These are phyloP conservation scores for Backusella psychrophila DNA, from an alignment of 192 early-diverging fungal species.

Conservation along the genomic window DNA sequence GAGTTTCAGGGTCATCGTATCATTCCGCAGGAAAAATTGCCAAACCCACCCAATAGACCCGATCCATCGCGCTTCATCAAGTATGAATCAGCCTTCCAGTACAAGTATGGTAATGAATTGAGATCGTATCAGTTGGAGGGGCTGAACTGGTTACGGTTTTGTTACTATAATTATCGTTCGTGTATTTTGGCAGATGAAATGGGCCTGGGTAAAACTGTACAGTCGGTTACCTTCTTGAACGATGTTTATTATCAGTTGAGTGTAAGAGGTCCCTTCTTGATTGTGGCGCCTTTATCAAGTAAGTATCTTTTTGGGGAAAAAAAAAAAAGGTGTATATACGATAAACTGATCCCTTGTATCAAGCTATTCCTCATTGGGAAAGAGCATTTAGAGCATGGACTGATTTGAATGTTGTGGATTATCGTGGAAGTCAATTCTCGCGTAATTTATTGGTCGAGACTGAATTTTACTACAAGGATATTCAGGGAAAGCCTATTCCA, in stretches of 20 bases:
- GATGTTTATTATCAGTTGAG: constrained; percentile 60
- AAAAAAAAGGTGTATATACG: no score
- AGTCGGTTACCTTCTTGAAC: constrained; percentile 71
- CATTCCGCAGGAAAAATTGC: constrained; percentile 50
- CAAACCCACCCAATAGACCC: constrained; percentile 39
- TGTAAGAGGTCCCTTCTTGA: constrained; percentile 74
- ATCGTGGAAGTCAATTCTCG: constrained; percentile 65
- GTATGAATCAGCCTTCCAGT: constrained; percentile 48
- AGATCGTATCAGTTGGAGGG: constrained; percentile 82
- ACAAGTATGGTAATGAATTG: constrained; percentile 69
- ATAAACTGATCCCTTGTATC: no score
- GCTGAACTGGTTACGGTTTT: constrained; percentile 80
- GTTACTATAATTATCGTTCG: constrained; percentile 73
- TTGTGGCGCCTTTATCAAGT: constrained; percentile 59
- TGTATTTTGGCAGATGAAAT: constrained; percentile 94
- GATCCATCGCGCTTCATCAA: constrained; percentile 49
- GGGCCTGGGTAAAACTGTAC: constrained; percentile 69
- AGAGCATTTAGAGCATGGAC: constrained; percentile 73
- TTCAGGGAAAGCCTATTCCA: constrained; percentile 47
- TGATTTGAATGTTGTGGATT: constrained; percentile 68
- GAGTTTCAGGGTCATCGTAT: constrained; percentile 66
- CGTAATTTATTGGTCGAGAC: constrained; percentile 78
- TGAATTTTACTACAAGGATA: constrained; percentile 73
- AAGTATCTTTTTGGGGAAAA: neutral
- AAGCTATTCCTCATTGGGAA: constrained; percentile 58